These are phyloP conservation scores for Rubia tinctorum DNA, from an alignment of 305 asterid genomes.

Conservation along the genomic window DNA sequence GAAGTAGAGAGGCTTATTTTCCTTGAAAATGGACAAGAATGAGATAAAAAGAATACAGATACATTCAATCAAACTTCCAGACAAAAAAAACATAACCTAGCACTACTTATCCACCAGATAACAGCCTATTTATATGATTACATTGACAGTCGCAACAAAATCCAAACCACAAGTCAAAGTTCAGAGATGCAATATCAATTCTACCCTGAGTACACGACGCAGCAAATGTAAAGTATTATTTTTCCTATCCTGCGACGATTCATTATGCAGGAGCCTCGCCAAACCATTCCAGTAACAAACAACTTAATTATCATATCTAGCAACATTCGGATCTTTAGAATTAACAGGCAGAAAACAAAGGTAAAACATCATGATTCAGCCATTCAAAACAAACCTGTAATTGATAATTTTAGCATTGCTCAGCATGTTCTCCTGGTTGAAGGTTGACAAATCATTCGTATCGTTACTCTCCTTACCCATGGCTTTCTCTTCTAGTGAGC, in stretches of 20 bases:
- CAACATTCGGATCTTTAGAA: neutral
- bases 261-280: neutral
- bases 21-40: neutral
- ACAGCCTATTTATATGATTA: neutral
- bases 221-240: neutral
- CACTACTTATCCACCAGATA: neutral
- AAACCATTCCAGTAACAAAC: neutral
- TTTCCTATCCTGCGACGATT: neutral
- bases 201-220: neutral
- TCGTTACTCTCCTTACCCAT: constrained; percentile 3
- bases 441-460: constrained; percentile 3
- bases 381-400: constrained; percentile 14
- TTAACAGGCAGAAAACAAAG: neutral
- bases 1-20: neutral
- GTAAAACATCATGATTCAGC: neutral
- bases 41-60: neutral
- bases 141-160: neutral
- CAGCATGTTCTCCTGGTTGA: constrained; percentile 12
- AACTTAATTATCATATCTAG: neutral
- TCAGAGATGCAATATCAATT: neutral
- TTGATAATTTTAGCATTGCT: constrained; percentile 10
- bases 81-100: neutral
- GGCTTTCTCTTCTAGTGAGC: neutral
- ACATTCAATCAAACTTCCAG: neutral
- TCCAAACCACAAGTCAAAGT: neutral